These are phyloP conservation scores for Jimgerdemannia flammicorona DNA, from an alignment of 192 early-diverging fungal genomes.

Conservation along the genomic window DNA sequence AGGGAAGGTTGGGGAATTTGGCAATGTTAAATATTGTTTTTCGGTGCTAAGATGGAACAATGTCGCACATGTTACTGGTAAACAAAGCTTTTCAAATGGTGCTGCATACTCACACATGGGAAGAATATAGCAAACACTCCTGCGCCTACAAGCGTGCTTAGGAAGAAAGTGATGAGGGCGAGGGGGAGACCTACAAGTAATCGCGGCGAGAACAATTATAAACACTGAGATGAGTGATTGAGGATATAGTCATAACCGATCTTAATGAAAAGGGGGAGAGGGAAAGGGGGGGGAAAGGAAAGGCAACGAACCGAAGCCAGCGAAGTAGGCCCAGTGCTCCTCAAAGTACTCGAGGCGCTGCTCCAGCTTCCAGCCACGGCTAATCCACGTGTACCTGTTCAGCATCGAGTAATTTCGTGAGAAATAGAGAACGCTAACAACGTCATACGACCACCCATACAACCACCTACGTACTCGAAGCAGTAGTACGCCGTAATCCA, in stretches of 20 bases:
- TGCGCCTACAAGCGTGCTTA: constrained; percentile 37
- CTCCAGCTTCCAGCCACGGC: constrained; percentile 48
- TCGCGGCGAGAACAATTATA: not conserved
- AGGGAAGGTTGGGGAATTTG: not conserved
- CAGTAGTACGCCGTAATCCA: constrained; percentile 45
- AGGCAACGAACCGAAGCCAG: constrained; percentile 50
- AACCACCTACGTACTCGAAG: constrained; percentile 43
- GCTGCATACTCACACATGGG: constrained; percentile 34
- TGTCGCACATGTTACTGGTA: no score
- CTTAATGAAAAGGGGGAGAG: not conserved
- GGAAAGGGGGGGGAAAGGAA: not conserved
- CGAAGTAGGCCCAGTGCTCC: constrained; percentile 54
- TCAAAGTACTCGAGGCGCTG: constrained; percentile 53
- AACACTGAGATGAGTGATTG: not conserved
- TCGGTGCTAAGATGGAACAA: not conserved
- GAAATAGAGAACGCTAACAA: constrained; percentile 24
- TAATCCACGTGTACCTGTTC: constrained; percentile 52
- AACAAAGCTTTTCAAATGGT: not conserved
- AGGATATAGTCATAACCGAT: not conserved
- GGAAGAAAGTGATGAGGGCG: constrained; percentile 44
- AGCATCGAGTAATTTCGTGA: constrained; percentile 19
- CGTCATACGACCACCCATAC: constrained; percentile 29
- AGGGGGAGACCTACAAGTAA: constrained; percentile 32
- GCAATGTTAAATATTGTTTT: not conserved
- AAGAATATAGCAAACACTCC: constrained; percentile 47